Base-by-base conservation (phyloP, 805 yeast species). In the Wickerhamomyces queroliae region DNA sequence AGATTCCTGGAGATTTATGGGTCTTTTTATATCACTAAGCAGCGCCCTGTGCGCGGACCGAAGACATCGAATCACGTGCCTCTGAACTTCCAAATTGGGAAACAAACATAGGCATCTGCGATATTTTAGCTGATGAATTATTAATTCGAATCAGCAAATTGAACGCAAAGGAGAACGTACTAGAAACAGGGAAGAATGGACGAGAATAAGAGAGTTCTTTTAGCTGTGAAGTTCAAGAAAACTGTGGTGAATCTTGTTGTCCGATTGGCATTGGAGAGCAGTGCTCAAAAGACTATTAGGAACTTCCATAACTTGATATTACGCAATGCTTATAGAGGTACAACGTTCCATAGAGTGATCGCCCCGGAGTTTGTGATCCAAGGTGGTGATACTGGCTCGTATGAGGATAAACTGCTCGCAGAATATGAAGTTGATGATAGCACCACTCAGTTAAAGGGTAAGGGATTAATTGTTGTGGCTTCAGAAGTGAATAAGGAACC, bases 321-420 rank as follows among this genome's bases (percentile, higher is more conserved):
- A 9, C 15, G 15, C 7, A 19, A 16, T 15, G 17, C 13, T 11
- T 37, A 37, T 15, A 24, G 16, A n/a, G 13, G 13, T 3, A 32
- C 40, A 16, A 11, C 12, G 5, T 13, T 37, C 5, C 16, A 19
- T 6, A 32, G 40, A 21, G 9, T 37, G 1, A 17, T 37, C 10
- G 25, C 40, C 1, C 40, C 40, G 19, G 40, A 37, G 7, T 37
- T 37, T 12, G 17, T 37, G 3, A 27, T 37, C 6, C 40, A 37
- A 65, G 40, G 40, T 20, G 40, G 40, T 13, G n/a, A 15, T 26
- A 26, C 19, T 3, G 15, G 13, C 11, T 26, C 15, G 8, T 10
- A 22, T 16, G 28, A 33, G 11, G 5, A 18, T 25, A 23, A 21
- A 3, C 10, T 23, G 7, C 12, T 35, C 3, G n/a, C 7, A 17